Evolutionary conservation across 2,329 filamentous ascomycete species (phyloP), one percentile per base, ranked within the genome.

Genomic region (Teratosphaeria gauchensis): DNA sequence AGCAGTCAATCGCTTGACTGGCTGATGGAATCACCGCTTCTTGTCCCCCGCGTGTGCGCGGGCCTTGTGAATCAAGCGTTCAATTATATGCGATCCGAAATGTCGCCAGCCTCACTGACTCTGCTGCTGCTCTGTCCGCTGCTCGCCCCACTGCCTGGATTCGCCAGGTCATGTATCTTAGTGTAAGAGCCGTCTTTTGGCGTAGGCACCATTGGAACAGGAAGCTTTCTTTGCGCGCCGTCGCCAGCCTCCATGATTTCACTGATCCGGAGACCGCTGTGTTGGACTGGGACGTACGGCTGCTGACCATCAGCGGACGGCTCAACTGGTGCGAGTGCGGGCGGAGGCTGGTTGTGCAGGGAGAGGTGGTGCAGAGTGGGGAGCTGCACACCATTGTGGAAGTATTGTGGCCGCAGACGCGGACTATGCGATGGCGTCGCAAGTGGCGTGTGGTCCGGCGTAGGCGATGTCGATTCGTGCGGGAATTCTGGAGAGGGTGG

Each of bases 401-500:
- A 79, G 64, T 79, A 83, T 69, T 89, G 87, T 2, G 92, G 90
- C 61, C 92, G 84, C 65, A 99, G 81, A 51, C 94, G 89, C 56
- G 94, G 94, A 19, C 92, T 96, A 75, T 97, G 94, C 51, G 92
- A 92, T 4, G 92, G 92, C 4, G 92, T 99, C 31, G 92, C 92
- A 58, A 97, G 85, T n/a, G 92, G 92, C n/a, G 94, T 97, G 78
- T 96, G 92, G 70, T 97, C 92, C 11, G 92, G 94, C 1, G 92
- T 99, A 4, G 92, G 94, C 9, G 92, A 97, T 53, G 92, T 82
- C 11, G 92, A 96, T 74, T 96, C 91, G 76, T 96, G 91, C 1
- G 92, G 96, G 74, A 96, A 96, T 3, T 92, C 96, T 30, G 92
- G 92, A 33, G 92, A 97, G 30, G 92, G 95, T 21, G 94, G 94